These are phyloP conservation scores for Lanmaoa pseudosensibilis DNA, from an alignment of 768 basidiomycete species.

Conservation along the genomic window DNA sequence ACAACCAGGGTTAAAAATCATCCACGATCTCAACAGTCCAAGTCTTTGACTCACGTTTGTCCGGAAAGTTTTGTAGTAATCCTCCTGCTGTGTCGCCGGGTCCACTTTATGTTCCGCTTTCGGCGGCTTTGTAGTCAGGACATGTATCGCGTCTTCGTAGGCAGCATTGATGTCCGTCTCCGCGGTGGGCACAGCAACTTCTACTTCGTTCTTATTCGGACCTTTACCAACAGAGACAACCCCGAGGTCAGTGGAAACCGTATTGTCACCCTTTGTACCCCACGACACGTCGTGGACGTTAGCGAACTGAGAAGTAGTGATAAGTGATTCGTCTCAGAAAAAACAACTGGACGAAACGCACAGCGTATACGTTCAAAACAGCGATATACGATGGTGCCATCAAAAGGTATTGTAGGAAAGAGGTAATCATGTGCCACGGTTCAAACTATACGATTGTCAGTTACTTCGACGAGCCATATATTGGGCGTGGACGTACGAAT, in stretches of 20 bases:
- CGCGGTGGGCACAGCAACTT: conserved; percentile 80
- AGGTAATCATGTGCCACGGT: conserved; percentile 98
- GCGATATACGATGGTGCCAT: conserved; percentile 94
- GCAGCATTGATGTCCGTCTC: conserved; percentile 87
- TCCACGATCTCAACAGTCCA: background rate
- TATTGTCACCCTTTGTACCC: conserved; percentile 97
- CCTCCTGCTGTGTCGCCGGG: conserved; percentile 65
- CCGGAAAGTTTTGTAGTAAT: conserved; percentile 86
- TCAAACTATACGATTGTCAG: conserved; percentile 61
- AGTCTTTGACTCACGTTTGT: conserved; percentile 61
- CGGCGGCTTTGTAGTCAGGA: conserved; percentile 75
- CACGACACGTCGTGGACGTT: conserved; percentile 92
- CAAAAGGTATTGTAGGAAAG: conserved; percentile 88
- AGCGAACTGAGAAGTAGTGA: conserved; percentile 52
- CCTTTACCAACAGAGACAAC: conserved; percentile 59
- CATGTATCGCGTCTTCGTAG: conserved; percentile 89
- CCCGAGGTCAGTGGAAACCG: conserved; percentile 80
- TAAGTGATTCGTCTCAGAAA: conserved; percentile 1
- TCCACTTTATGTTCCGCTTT: conserved; percentile 68
- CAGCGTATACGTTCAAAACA: conserved; percentile 89
- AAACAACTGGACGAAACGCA: conserved; percentile 27
- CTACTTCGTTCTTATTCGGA: conserved; percentile 74
- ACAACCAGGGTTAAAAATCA: conserved; percentile 18
- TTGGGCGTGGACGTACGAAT: conserved; percentile 60
- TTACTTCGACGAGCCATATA: background rate